These are phyloP conservation scores for Taiwanofungus camphoratus DNA, from an alignment of 1,284 basidiomycete genomes.

Conservation along the genomic window DNA sequence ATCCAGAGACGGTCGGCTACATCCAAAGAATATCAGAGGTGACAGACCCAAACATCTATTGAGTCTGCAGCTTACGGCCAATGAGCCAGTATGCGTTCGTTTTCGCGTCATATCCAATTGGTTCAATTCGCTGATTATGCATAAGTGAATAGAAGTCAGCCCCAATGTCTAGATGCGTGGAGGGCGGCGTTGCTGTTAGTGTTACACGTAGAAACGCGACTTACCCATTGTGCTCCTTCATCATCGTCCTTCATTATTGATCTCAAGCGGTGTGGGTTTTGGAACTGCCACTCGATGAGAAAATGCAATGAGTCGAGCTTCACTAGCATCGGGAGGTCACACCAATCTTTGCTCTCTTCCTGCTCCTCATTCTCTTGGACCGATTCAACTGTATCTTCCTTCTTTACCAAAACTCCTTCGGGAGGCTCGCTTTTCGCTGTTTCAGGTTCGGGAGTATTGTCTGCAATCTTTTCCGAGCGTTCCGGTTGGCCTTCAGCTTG, in stretches of 20 bases:
- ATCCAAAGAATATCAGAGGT: slow-evolving; percentile 4
- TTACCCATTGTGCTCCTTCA: slow-evolving; percentile 68
- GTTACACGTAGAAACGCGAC: slow-evolving; percentile 28
- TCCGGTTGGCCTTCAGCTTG: neutral
- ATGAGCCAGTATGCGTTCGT: slow-evolving; percentile 87
- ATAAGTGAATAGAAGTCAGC: slow-evolving; percentile 2
- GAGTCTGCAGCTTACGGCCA: slow-evolving; percentile 46
- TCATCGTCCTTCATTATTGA: slow-evolving; percentile 73
- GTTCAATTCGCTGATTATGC: slow-evolving; percentile 66
- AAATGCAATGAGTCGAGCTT: slow-evolving; percentile 76
- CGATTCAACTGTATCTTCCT: slow-evolving; percentile 7
- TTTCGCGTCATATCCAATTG: slow-evolving; percentile 80
- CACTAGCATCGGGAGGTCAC: slow-evolving; percentile 59
- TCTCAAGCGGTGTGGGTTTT: slow-evolving; percentile 61
- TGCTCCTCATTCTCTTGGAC: slow-evolving; percentile 6
- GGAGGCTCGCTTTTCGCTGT: slow-evolving; percentile 2
- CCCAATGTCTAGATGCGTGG: neutral
- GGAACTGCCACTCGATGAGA: slow-evolving; percentile 77
- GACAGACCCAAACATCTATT: neutral
- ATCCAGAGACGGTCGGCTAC: slow-evolving; percentile 82
- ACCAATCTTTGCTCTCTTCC: slow-evolving; percentile 54
- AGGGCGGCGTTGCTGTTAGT: too few relatives aligned
- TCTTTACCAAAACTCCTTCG: slow-evolving; percentile 7
- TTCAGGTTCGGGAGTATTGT: neutral
- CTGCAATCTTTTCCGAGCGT: slow-evolving; percentile 1